Evolutionary conservation across 306 rosid genomes (phyloP).

Genomic region (Nissolia schottii): DNA sequence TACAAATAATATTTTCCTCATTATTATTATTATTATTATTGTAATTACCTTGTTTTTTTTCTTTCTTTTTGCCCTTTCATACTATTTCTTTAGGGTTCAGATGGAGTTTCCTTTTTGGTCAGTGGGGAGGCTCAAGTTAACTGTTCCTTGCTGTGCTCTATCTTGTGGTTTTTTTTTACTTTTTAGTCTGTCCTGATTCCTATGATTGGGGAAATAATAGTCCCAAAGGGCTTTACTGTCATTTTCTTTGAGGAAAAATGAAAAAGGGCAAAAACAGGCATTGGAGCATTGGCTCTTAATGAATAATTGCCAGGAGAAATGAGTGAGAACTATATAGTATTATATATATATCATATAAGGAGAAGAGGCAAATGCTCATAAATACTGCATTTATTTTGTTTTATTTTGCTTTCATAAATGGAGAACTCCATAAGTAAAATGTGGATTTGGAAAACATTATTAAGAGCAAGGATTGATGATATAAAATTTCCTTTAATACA

Average conservation of each 20-base stretch:
- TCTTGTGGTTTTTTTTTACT: not conserved
- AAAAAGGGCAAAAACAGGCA: too few relatives aligned
- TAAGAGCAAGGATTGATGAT: too few relatives aligned
- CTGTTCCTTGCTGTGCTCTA: not conserved
- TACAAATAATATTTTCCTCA: too few relatives aligned
- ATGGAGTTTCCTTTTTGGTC: not conserved
- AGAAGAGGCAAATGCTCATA: not conserved
- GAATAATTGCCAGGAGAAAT: not conserved
- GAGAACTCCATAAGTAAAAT: not conserved
- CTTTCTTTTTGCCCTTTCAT: not conserved
- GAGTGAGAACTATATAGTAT: not conserved
- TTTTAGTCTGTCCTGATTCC: slow-evolving; percentile 1
- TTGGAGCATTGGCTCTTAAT: not conserved
- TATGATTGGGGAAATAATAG: not conserved
- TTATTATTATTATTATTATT: not conserved
- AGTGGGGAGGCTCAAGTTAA: not conserved
- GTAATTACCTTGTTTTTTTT: too few relatives aligned
- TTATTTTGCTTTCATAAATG: not conserved
- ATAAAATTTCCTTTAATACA: too few relatives aligned
- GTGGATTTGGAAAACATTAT: not conserved
- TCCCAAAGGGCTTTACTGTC: not conserved
- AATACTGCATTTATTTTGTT: not conserved
- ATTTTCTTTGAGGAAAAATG: not conserved
- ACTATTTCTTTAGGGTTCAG: not conserved
- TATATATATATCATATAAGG: not conserved